Percentiles rank a stretch among this genome's conserved stretches.
Evolutionary conservation across 108 stramenopile species (phyloP).

Genomic region (Cyclotella choctawhatcheeana): DNA sequence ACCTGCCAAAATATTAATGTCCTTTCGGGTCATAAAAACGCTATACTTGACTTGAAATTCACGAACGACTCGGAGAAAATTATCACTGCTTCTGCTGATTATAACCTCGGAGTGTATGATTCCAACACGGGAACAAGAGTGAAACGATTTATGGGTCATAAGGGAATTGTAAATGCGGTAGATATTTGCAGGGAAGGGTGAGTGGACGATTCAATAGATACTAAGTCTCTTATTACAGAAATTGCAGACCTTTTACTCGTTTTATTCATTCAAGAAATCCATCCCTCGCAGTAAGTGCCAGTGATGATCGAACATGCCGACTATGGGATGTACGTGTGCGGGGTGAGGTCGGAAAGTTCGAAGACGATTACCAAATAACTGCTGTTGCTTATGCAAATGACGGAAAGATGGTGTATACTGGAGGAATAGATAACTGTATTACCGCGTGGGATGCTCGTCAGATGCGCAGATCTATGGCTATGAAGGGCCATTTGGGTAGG

Average conservation of each 20-base stretch:
- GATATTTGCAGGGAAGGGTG: conserved; percentile 41
- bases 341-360: conserved; percentile 52
- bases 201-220: not conserved
- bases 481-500: conserved; percentile 77
- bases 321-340: conserved; percentile 82
- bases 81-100: conserved; percentile 83
- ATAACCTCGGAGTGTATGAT: conserved; percentile 80
- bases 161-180: conserved; percentile 70
- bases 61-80: conserved; percentile 57
- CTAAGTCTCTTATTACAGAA: not conserved
- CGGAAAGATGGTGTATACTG: conserved; percentile 74
- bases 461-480: conserved; percentile 55
- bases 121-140: conserved; percentile 60
- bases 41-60: conserved; percentile 82
- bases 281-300: conserved; percentile 64
- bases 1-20: conserved; percentile 85
- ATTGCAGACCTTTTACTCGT: not conserved
- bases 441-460: conserved; percentile 78
- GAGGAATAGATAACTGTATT: conserved; percentile 89
- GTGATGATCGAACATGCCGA: conserved; percentile 75
- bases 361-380: conserved; percentile 75
- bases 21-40: conserved; percentile 88
- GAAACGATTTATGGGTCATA: conserved; percentile 64
- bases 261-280: conserved; percentile 23
- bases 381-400: conserved; percentile 75